Evolutionary conservation across 2,329 filamentous ascomycete genomes (phyloP).

Genomic region (Aspergillus calidoustus): DNA sequence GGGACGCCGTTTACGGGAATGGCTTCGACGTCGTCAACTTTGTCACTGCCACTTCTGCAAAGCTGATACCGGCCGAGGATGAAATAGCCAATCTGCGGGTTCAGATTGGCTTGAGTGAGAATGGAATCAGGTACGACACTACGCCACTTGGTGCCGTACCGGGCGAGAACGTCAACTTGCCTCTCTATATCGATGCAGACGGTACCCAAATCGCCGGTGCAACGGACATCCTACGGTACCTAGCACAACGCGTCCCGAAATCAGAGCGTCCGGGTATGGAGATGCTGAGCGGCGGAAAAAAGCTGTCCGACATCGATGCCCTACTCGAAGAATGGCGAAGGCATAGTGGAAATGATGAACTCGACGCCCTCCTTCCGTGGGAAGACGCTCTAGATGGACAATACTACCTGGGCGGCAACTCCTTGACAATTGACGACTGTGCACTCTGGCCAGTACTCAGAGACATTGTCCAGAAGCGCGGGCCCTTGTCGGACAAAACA

Average conservation of each 20-base stretch:
- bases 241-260: conserved; percentile 31
- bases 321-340: conserved; percentile 38
- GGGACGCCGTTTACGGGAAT: conserved; percentile 73
- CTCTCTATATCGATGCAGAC: conserved; percentile 36
- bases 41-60: conserved; percentile 41
- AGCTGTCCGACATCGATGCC: conserved; percentile 35
- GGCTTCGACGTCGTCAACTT: conserved; percentile 78
- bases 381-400: conserved; percentile 37
- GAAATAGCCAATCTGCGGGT: conserved; percentile 44
- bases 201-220: conserved; percentile 36
- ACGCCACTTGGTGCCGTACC: background rate
- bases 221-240: conserved; percentile 36
- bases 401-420: conserved; percentile 41
- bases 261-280: conserved; percentile 33
- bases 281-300: conserved; percentile 33
- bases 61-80: conserved; percentile 39
- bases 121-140: conserved; percentile 42
- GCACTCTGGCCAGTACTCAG: conserved; percentile 49
- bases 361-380: conserved; percentile 35
- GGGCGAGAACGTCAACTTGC: conserved; percentile 16
- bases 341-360: conserved; percentile 15
- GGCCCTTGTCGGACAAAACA: conserved; percentile 26
- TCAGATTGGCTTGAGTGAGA: conserved; percentile 44
- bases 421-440: conserved; percentile 49
- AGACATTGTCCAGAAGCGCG: conserved; percentile 39